These are phyloP conservation scores for Septoria linicola DNA, from an alignment of 2,329 filamentous ascomycete genomes.

Conservation along the genomic window DNA sequence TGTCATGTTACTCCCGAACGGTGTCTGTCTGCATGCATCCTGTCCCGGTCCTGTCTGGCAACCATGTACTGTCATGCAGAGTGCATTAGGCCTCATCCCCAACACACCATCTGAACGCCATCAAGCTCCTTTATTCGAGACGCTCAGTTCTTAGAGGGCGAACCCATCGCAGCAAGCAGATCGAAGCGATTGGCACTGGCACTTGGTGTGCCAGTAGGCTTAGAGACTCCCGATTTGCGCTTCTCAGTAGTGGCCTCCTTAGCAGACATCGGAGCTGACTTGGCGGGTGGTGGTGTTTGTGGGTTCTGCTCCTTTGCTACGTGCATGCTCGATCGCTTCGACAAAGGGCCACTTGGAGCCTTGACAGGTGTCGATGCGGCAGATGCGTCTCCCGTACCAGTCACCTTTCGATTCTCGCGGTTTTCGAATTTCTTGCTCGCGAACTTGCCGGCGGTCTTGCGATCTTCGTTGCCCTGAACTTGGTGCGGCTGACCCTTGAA, in stretches of 20 bases:
- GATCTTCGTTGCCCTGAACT: conserved; percentile 1
- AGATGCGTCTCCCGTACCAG: background rate
- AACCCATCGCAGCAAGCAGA: conserved; percentile 9
- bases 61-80: no score
- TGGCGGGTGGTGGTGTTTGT: conserved; percentile 5
- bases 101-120: no score
- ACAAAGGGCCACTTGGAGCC: background rate
- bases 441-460: conserved; percentile 6
- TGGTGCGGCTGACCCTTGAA: conserved; percentile 2
- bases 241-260: conserved; percentile 14
- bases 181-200: conserved; percentile 12
- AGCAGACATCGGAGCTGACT: conserved; percentile 10
- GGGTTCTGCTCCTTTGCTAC: conserved; percentile 9
- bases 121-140: no score
- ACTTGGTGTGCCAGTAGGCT: conserved; percentile 8
- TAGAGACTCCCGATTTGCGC: conserved; percentile 11
- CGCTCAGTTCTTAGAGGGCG: conserved; percentile 8
- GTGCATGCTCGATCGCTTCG: conserved; percentile 9
- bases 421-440: conserved; percentile 12
- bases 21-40: no score
- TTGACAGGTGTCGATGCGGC: background rate
- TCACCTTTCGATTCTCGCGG: background rate
- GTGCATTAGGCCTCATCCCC: background rate
- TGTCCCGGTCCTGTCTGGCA: no score
- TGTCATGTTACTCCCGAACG: no score